Evolutionary conservation across 2,329 filamentous ascomycete species (phyloP), one percentile per base, ranked within the genome.

Genomic region (Canariomyces notabilis): DNA sequence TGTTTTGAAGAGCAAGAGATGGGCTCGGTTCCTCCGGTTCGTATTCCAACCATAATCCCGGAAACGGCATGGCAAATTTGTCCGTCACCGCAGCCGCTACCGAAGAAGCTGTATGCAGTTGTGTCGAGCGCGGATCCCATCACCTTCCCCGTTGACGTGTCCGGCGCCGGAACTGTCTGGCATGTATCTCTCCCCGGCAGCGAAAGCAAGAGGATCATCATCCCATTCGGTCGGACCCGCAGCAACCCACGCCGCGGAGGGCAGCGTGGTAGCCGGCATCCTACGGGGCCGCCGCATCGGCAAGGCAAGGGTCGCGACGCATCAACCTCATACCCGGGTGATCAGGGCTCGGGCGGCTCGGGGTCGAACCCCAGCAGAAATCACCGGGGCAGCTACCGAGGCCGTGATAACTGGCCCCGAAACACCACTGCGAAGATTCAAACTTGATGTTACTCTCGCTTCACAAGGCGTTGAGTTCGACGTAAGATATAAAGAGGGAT

Each of bases 1-100:
- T 87, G 87, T 54, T 90, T 90, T 54, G 86, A 88, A 60, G 84
- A 89, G 59, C 84, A 87, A 58, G 85, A 89, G 62, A 86, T 86
- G 71, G 85, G 85, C 3, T 89, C 85, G 6, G 67, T 88, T n/a
- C 85, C 85, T 0, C 74, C 77, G 18, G 80, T 89, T 19, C 77
- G 76, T 44, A 67, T 89, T n/a, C 85, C 85, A 6, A 71, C 74
- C 37, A 75, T 74, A 46, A 74, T 75, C 4, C 82, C 83, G 1
- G 74, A 79, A 29, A 74, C 76, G 29, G 77, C 80, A 14, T 87
- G 83, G 82, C 71, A 75, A 46, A 76, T 80, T 12, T 78, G 76
- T 6, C 61, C 71, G 11, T 68, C 74, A 33, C 74, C 75, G 29
- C 82, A 80, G 59, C 70, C 76, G 1, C 66, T 82, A 11, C 76